Percentiles rank a stretch among this genome's conserved stretches.
Evolutionary conservation across 345 rosid species (phyloP).

Genomic region (Mangifera indica): DNA sequence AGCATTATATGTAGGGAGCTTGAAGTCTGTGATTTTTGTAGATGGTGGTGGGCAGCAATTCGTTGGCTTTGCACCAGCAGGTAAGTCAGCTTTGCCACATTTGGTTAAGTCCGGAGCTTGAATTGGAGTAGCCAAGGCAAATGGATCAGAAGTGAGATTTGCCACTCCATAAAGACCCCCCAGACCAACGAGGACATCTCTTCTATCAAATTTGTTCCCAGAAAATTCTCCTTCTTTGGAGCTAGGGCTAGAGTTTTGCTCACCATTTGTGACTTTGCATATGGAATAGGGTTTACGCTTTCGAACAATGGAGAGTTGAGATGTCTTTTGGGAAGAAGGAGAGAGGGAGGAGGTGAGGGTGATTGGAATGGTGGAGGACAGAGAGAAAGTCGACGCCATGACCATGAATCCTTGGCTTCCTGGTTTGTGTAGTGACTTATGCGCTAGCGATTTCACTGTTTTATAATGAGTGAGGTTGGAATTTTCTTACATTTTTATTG

Average conservation of each 20-base stretch:
- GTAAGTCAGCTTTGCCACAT: constrained; percentile 47
- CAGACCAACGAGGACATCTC: constrained; percentile 53
- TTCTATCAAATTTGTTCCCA: constrained; percentile 35
- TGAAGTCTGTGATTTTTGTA: constrained; percentile 40
- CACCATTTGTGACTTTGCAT: constrained; percentile 30
- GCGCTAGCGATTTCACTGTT: neutral
- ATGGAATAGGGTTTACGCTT: neutral
- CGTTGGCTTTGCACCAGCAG: constrained; percentile 25
- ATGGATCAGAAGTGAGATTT: constrained; percentile 23
- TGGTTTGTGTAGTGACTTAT: neutral
- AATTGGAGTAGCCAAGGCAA: constrained; percentile 43
- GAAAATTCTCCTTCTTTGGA: constrained; percentile 4
- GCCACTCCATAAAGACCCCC: constrained; percentile 53
- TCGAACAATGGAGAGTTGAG: constrained; percentile 24
- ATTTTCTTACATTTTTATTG: neutral
- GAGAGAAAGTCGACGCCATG: constrained; percentile 25
- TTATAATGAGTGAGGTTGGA: neutral
- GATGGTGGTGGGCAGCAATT: constrained; percentile 60
- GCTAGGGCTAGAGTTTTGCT: constrained; percentile 19
- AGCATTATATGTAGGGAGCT: constrained; percentile 26
- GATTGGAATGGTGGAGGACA: neutral
- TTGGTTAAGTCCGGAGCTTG: constrained; percentile 35
- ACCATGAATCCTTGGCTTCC: neutral
- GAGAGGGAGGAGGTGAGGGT: constrained; percentile 1
- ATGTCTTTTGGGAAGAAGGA: constrained; percentile 13